Conservation (phyloP, 2,329 filamentous ascomycete genomes). For the Stachybotrys echinatus region DNA sequence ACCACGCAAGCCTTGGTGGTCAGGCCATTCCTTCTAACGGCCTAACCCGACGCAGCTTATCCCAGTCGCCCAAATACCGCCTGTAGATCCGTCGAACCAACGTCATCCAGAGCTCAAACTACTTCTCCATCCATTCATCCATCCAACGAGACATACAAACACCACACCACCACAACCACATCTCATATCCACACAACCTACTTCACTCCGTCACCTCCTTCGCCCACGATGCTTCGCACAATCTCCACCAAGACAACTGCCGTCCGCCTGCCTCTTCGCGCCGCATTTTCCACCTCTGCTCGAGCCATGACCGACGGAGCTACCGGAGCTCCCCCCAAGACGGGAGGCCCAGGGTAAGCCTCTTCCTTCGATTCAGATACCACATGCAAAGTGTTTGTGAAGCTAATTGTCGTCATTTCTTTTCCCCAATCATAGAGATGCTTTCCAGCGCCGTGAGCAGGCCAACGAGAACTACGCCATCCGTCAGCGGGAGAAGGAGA, state of each 20-base stretch:
- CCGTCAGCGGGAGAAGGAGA: slow-evolving; percentile 81
- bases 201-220: slow-evolving; percentile 1
- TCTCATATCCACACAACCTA: slow-evolving; percentile 3
- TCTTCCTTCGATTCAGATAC: neutral
- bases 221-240: slow-evolving; percentile 60
- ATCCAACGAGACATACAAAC: slow-evolving; percentile 7
- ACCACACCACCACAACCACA: slow-evolving; percentile 3
- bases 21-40: neutral
- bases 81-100: neutral
- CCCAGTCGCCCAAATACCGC: neutral
- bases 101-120: neutral
- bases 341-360: slow-evolving; percentile 48
- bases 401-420: neutral
- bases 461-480: slow-evolving; percentile 83
- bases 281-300: slow-evolving; percentile 58
- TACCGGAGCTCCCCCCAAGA: slow-evolving; percentile 55
- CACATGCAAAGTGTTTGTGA: neutral
- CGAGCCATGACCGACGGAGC: slow-evolving; percentile 66
- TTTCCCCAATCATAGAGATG: slow-evolving; percentile 58
- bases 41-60: neutral
- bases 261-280: slow-evolving; percentile 43
- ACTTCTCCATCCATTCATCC: slow-evolving; percentile 5
- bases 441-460: slow-evolving; percentile 87
- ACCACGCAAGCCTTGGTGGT: neutral
- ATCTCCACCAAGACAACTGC: slow-evolving; percentile 50